A percentile compares a stretch with the other conserved stretches of the same genome.
These are phyloP conservation scores for Xanthoceras sorbifolium DNA, from an alignment of 345 rosid species.

Conservation along the genomic window DNA sequence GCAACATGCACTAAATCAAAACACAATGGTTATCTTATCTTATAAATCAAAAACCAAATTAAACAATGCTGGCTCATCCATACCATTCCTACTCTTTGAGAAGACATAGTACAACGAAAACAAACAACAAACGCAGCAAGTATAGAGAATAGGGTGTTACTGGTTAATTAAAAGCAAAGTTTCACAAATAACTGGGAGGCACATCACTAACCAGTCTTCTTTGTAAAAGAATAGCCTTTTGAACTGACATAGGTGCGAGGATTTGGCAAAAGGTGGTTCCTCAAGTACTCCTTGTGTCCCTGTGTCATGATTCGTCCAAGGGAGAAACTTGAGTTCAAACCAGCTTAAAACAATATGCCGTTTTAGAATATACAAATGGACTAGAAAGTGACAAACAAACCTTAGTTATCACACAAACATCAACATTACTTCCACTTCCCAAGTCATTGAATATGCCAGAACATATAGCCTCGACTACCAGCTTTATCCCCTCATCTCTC, in stretches of 20 bases:
- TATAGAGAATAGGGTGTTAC: background rate
- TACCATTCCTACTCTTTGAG: background rate
- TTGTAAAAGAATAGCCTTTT: constrained; percentile 65
- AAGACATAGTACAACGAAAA: background rate
- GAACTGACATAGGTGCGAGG: constrained; percentile 65
- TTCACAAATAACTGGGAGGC: background rate
- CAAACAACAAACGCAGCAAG: too few species aligned
- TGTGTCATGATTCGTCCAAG: constrained; percentile 29
- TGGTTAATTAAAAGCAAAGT: background rate
- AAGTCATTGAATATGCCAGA: constrained; percentile 80
- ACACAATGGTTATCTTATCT: background rate
- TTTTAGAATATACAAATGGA: constrained; percentile 5
- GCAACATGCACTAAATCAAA: background rate
- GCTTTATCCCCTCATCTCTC: constrained; percentile 75
- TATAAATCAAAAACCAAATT: background rate
- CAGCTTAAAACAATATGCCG: background rate
- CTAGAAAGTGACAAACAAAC: constrained; percentile 34
- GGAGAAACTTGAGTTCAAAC: constrained; percentile 15
- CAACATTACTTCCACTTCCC: constrained; percentile 94
- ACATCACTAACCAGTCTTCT: constrained; percentile 61
- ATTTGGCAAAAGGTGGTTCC: constrained; percentile 80
- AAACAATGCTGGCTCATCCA: background rate
- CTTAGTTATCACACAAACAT: constrained; percentile 85
- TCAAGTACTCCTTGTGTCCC: constrained; percentile 73
- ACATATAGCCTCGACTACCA: constrained; percentile 75